Base-by-base conservation (phyloP, 1,284 basidiomycete species). In the Ganoderma meredithae region DNA sequence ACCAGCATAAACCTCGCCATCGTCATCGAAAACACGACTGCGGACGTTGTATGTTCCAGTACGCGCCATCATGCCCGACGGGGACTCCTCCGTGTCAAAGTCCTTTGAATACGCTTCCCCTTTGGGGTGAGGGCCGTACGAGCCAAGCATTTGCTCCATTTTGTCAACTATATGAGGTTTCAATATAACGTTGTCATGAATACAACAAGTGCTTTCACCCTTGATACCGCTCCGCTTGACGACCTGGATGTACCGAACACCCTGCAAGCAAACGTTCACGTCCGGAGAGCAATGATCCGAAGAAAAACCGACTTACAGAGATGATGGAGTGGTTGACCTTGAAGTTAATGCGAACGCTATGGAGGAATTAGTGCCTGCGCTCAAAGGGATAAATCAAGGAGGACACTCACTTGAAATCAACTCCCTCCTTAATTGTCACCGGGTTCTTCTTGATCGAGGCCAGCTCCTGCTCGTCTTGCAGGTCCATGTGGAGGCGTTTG, bases 101-200 rank as follows among this genome's bases (percentile, higher is more conserved):
- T 90, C 86, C 80, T 91, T 92, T 68, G 73, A 79, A 75, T 93
- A 91, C 8, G 89, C 75, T 59, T 88, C 82, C 36, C 85, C 88
- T 2, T 85, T 79, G 17, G 90, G 84, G 68, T 84, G 80, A 33
- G 92, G 90, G 7, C 93, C 91, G 79, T 94, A 97, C 2, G 94
- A 95, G 36, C 95, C 95, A 43, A 96, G 87, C 95, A 97, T 97
- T 76, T 94, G 88, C 75, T 96, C 95, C 76, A 95, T 79, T 80
- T 93, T 95, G 79, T 95, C 95, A 73, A 96, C 95, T 95, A 75
- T 10, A 3, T 3, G 31, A 17, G 19, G 6, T 17, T 31, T 60
- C 43, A 58, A 43, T n/a, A 39, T 40, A 3, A 0, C 44, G 36
- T 19, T 13, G 1, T 10, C 22, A 22, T 15, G 58, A 25, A 60